Percentiles rank a stretch among this genome's conserved stretches.
These are phyloP conservation scores for Hemisphaericaspora nanyangensis DNA, from an alignment of 805 yeast species.

Conservation along the genomic window DNA sequence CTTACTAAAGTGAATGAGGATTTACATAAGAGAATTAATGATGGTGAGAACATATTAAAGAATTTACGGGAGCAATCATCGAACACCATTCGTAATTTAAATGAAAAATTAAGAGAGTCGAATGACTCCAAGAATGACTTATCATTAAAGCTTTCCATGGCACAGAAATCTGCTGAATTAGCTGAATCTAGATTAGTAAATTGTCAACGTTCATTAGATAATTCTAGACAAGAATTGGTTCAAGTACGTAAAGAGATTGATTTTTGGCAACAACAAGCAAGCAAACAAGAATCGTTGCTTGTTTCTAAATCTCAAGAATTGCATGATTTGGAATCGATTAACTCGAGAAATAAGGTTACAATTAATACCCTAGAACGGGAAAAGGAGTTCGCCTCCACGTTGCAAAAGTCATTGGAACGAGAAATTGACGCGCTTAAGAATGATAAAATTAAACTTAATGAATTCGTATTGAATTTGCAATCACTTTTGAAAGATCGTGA, in stretches of 20 bases:
- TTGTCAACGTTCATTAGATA: constrained; percentile 33
- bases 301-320: constrained; percentile 45
- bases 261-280: constrained; percentile 40
- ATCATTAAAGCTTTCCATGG: constrained; percentile 47
- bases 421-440: constrained; percentile 51
- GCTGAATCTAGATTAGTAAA: constrained; percentile 49
- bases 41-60: constrained; percentile 34
- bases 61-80: constrained; percentile 36
- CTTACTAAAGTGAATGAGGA: constrained; percentile 25
- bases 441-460: constrained; percentile 58
- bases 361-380: constrained; percentile 52
- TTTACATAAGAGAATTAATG: constrained; percentile 29
- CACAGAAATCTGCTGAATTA: constrained; percentile 51
- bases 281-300: constrained; percentile 34
- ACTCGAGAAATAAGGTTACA: constrained; percentile 43
- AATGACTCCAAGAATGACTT: constrained; percentile 36
- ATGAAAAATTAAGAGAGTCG: constrained; percentile 24
- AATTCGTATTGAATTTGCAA: constrained; percentile 58
- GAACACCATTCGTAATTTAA: constrained; percentile 45
- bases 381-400: constrained; percentile 44
- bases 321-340: constrained; percentile 45
- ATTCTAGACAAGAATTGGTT: constrained; percentile 22
- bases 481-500: constrained; percentile 60
- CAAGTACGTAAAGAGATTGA: constrained; percentile 24
- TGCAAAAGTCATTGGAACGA: constrained; percentile 46